These are phyloP conservation scores for Acanthamoeba lenticulata DNA, from an alignment of 208 protist species.

Conservation along the genomic window DNA sequence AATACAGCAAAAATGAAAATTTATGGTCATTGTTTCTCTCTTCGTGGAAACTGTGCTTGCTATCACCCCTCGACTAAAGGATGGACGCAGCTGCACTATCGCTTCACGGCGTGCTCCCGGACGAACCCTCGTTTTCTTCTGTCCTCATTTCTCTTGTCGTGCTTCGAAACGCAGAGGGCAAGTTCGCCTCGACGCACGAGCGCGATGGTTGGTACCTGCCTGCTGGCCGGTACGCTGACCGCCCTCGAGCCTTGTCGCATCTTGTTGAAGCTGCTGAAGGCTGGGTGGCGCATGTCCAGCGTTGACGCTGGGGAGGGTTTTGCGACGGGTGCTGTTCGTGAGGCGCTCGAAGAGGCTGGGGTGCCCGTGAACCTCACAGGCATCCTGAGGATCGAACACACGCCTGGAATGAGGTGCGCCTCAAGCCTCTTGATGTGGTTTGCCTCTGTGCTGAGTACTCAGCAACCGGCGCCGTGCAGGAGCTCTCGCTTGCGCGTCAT, in stretches of 20 bases:
- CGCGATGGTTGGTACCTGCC: conserved; percentile 58
- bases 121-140: background rate
- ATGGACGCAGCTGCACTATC: background rate
- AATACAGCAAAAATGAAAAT: background rate
- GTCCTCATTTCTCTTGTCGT: conserved; percentile 25
- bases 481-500: conserved; percentile 35
- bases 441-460: too few species aligned
- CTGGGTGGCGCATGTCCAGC: background rate
- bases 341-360: conserved; percentile 44
- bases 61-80: too few species aligned
- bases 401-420: conserved; percentile 15
- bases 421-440: background rate
- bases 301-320: conserved; percentile 51
- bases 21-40: background rate
- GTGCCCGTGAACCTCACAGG: conserved; percentile 7
- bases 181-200: conserved; percentile 31
- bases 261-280: background rate
- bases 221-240: background rate
- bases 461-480: background rate
- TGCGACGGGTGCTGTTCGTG: background rate
- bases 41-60: background rate
- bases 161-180: conserved; percentile 18
- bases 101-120: background rate
- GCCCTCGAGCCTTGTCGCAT: background rate
- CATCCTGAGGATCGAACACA: conserved; percentile 3